Percentiles rank a stretch among this genome's conserved stretches.
phyloP scores from a whole-genome alignment of 2,329 filamentous ascomycete species.

The Fusarium sp. region DNA sequence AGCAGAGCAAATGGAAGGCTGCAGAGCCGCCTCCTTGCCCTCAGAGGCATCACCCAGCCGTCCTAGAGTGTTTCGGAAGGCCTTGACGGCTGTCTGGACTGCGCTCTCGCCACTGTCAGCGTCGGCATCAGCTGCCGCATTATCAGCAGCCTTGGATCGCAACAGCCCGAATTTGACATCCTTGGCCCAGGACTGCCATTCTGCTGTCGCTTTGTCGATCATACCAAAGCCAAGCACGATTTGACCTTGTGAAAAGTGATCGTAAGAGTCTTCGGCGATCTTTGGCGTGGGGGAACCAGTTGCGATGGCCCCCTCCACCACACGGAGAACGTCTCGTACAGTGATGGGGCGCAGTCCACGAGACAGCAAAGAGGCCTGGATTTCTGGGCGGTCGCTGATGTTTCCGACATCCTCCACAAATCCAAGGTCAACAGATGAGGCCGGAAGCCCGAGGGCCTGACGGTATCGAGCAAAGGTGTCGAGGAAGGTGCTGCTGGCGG shows the following conservation, averaged over 20 bases:
- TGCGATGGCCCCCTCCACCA: constrained; percentile 41
- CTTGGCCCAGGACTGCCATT: constrained; percentile 44
- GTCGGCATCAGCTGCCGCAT: constrained; percentile 30
- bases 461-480: constrained; percentile 43
- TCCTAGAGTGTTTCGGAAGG: constrained; percentile 34
- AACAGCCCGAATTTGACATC: constrained; percentile 42
- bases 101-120: constrained; percentile 37
- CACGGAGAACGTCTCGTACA: constrained; percentile 41
- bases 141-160: constrained; percentile 33
- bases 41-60: constrained; percentile 28
- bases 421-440: constrained; percentile 40
- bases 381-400: constrained; percentile 43
- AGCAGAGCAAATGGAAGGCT: constrained; percentile 39
- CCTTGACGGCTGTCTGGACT: constrained; percentile 43
- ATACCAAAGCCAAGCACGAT: constrained; percentile 44
- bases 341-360: constrained; percentile 44
- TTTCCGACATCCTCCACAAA: constrained; percentile 44
- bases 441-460: constrained; percentile 38
- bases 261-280: constrained; percentile 25
- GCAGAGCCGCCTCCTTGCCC: constrained; percentile 35
- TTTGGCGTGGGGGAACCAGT: constrained; percentile 28
- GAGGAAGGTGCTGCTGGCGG: constrained; percentile 43
- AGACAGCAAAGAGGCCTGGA: constrained; percentile 36
- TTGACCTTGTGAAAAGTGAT: constrained; percentile 37
- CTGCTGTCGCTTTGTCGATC: constrained; percentile 42